These are phyloP conservation scores for Sordariomycetes sp. DNA, from an alignment of 2,329 filamentous ascomycete genomes.

Conservation along the genomic window DNA sequence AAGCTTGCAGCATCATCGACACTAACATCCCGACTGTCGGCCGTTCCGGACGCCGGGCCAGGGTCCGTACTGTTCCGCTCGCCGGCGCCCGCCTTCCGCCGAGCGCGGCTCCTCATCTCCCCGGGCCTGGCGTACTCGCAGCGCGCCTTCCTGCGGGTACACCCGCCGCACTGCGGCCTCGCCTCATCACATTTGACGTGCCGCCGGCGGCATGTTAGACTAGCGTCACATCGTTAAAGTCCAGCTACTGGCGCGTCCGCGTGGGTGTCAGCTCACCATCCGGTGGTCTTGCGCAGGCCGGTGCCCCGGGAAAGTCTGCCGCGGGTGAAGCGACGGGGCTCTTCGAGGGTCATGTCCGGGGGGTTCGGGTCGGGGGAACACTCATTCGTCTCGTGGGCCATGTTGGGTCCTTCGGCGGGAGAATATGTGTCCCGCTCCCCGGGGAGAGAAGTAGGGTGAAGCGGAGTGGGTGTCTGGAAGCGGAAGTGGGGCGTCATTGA, in stretches of 20 bases:
- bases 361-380: not conserved
- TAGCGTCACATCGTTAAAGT: not conserved
- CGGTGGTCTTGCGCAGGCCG: conserved; percentile 7
- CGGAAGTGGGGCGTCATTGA: too few relatives aligned
- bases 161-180: conserved; percentile 10
- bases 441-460: too few relatives aligned
- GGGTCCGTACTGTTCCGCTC: not conserved
- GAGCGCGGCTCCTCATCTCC: not conserved
- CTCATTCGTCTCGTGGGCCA: not conserved
- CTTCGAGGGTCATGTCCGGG: not conserved
- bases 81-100: too few relatives aligned
- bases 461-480: too few relatives aligned
- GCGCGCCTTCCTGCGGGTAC: conserved; percentile 1
- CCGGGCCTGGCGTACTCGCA: not conserved
- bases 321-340: not conserved
- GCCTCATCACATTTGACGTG: conserved; percentile 13
- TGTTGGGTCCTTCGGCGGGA: too few relatives aligned
- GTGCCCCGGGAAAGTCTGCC: conserved; percentile 1
- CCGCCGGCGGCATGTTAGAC: conserved; percentile 7
- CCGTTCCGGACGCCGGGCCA: too few relatives aligned
- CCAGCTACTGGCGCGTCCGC: not conserved
- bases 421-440: too few relatives aligned
- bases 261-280: conserved; percentile 4
- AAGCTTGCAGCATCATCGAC: not conserved
- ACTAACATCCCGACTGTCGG: not conserved